Percentiles rank a stretch among this genome's conserved stretches.
Conservation (phyloP, 2,329 filamentous ascomycete species). For the Graphilbum ipis-grandicollis region DNA sequence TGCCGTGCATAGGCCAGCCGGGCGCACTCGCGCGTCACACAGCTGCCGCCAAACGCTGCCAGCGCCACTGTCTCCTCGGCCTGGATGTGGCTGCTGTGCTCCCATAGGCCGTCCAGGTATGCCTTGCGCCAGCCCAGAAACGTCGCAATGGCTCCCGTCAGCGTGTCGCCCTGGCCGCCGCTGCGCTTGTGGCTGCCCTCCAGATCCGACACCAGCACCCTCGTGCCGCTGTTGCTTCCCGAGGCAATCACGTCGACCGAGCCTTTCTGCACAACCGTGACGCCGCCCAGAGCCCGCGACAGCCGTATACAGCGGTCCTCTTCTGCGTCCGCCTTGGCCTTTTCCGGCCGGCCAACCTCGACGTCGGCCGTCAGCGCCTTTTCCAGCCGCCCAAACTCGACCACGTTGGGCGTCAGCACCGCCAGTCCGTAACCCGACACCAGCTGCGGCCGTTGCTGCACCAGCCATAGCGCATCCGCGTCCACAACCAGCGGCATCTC, state of each 20-base stretch:
- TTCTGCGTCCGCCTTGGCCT: slow-evolving; percentile 18
- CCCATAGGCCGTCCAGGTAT: slow-evolving; percentile 74
- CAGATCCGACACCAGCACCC: slow-evolving; percentile 60
- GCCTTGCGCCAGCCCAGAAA: slow-evolving; percentile 77
- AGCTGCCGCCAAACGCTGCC: slow-evolving; percentile 72
- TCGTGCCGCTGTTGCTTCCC: slow-evolving; percentile 46
- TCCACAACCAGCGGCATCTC: slow-evolving; percentile 74
- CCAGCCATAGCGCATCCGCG: slow-evolving; percentile 70
- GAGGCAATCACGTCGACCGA: slow-evolving; percentile 52
- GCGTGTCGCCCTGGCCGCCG: slow-evolving; percentile 86
- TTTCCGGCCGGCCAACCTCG: no score
- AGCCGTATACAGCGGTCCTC: slow-evolving; percentile 35
- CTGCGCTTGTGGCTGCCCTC: slow-evolving; percentile 75
- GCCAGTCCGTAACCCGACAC: slow-evolving; percentile 68
- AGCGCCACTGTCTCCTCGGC: slow-evolving; percentile 46
- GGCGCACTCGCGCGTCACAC: slow-evolving; percentile 78
- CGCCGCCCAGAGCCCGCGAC: slow-evolving; percentile 62
- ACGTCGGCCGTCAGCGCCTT: no score
- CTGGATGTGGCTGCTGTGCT: slow-evolving; percentile 23
- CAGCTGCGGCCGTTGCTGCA: slow-evolving; percentile 58
- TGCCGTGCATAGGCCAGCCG: slow-evolving; percentile 71
- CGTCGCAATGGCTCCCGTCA: slow-evolving; percentile 79
- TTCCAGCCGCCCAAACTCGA: slow-evolving; percentile 75
- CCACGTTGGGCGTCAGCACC: slow-evolving; percentile 86
- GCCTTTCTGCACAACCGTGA: slow-evolving; percentile 87